These are phyloP conservation scores for Phytophthora sp. DNA, from an alignment of 352 stramenopile genomes.

Conservation along the genomic window DNA sequence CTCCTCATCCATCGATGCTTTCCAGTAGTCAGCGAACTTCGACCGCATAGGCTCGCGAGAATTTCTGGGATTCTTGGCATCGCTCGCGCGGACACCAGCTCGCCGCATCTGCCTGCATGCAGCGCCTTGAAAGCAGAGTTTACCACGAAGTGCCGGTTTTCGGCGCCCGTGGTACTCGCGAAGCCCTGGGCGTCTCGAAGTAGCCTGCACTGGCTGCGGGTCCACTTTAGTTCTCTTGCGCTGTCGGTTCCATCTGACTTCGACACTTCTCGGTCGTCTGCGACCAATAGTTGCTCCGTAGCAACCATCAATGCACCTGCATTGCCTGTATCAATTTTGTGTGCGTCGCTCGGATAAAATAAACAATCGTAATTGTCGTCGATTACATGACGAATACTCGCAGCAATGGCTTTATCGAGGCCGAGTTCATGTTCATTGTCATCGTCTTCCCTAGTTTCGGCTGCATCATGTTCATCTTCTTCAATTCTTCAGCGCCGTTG, in stretches of 20 bases:
- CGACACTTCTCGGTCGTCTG: background rate
- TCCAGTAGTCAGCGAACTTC: background rate
- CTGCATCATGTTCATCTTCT: too few relatives aligned
- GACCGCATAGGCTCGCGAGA: background rate
- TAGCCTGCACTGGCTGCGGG: background rate
- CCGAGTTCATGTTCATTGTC: too few relatives aligned
- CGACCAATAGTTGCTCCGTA: background rate
- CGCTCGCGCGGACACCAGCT: background rate
- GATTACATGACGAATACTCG: background rate
- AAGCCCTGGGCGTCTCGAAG: background rate
- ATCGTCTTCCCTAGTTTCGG: too few relatives aligned
- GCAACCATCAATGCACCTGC: too few relatives aligned
- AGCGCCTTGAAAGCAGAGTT: slow-evolving; percentile 3
- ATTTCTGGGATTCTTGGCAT: background rate
- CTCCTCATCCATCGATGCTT: background rate
- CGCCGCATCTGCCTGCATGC: background rate
- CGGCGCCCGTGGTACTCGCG: too few relatives aligned
- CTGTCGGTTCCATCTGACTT: background rate
- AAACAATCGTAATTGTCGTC: background rate
- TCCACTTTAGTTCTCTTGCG: background rate
- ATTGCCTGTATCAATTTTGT: background rate
- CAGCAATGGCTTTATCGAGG: too few relatives aligned
- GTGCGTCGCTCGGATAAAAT: background rate
- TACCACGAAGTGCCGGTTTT: background rate
- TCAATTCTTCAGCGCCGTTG: background rate